Evolutionary conservation across 768 basidiomycete species (phyloP).

Genomic region (Psilocybe subaeruginosa): DNA sequence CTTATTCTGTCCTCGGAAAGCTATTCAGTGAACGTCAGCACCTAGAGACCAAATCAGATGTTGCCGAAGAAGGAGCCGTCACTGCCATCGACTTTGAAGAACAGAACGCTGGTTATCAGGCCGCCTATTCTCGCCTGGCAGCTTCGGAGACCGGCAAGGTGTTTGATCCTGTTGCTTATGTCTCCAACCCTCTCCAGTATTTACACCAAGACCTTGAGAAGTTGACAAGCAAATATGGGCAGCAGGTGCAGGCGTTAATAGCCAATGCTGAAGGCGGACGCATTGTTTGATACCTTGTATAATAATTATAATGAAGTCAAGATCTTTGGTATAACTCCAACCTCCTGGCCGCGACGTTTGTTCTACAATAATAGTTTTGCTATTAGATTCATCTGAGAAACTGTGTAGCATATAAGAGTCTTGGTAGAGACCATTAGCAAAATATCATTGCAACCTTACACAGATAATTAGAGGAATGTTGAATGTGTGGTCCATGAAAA

Average conservation of each 20-base stretch:
- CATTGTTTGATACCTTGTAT: conserved; percentile 13
- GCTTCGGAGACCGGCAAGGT: conserved; percentile 63
- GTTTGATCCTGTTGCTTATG: conserved; percentile 64
- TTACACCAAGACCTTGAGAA: conserved; percentile 48
- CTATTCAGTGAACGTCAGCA: conserved; percentile 82
- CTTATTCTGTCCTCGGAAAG: conserved; percentile 71
- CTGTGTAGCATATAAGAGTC: too few relatives aligned
- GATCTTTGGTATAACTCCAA: neutral
- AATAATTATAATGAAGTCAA: neutral
- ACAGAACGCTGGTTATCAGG: conserved; percentile 89
- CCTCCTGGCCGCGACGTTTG: neutral
- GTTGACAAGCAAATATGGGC: conserved; percentile 38
- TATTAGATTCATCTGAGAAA: too few relatives aligned
- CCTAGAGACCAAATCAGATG: conserved; percentile 45
- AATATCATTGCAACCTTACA: too few relatives aligned
- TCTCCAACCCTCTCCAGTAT: conserved; percentile 57
- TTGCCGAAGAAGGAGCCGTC: conserved; percentile 59
- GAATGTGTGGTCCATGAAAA: neutral
- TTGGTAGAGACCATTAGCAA: too few relatives aligned
- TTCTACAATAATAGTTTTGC: too few relatives aligned
- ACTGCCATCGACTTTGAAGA: conserved; percentile 91
- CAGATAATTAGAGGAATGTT: too few relatives aligned
- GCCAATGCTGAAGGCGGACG: conserved; percentile 28
- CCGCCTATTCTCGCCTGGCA: conserved; percentile 89
- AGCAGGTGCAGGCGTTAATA: conserved; percentile 39